Evolutionary conservation across 345 rosid genomes (phyloP), one percentile per base, ranked within the genome.

Genomic region (Syzygium aqueum): DNA sequence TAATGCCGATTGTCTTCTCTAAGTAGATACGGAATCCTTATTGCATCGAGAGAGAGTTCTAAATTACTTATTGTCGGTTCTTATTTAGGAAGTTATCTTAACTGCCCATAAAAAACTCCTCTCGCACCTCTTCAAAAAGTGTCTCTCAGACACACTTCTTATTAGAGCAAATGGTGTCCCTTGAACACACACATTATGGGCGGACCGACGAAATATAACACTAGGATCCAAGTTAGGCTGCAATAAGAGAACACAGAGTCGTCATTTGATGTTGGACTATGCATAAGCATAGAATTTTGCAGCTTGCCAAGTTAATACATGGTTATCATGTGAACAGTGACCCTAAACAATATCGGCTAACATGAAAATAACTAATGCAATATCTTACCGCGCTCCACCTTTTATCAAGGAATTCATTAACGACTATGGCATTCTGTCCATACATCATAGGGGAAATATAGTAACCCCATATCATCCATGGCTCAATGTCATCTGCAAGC

Each of bases 361-460:
- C 46, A 67, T 33, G 46, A 67, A 67, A 33, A 33, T 67, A 67
- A 86, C 85, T 11, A 33, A 51, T 40, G 23, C 84, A 77, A 87
- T 63, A 85, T 86, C 95, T 92, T 92, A 97, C 99, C 25, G 89
- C 78, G 14, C 87, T 87, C 99, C 98, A 97, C 93, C 99, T 93
- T 65, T 95, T 84, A 84, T 95, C 98, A 11, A 97, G 94, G 89
- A 97, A 96, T 87, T 96, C 99, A 83, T 95, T 97, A 90, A 97
- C 93, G 88, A 93, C 95, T 82, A 97, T 89, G 80, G 99, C 97
- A 86, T 94, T 96, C 87, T 97, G 98, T 87, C 98, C 99, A 86
- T 97, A 97, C 99, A 97, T 97, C 98, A 96, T 95, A 27, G 98
- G 99, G 22, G 98, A 97, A 82, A 59, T 23, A 85, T 92, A 97